Percentiles rank a stretch among this genome's conserved stretches.
Evolutionary conservation across 805 yeast genomes (phyloP).

Genomic region (Candida boidinii): DNA sequence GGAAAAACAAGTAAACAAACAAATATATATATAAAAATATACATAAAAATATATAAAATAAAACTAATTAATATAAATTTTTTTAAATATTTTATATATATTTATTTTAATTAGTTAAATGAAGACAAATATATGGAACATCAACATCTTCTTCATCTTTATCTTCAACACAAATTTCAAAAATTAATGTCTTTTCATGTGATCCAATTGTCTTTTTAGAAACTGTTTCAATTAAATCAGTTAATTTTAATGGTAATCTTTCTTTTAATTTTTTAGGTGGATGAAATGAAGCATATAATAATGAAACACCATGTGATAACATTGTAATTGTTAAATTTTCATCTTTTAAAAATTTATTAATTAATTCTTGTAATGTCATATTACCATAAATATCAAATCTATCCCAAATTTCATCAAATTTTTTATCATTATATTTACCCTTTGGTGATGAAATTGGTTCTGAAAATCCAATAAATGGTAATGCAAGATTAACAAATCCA

Average conservation of each 20-base stretch:
- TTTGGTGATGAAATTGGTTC: conserved; percentile 88
- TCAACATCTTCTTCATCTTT: conserved; percentile 91
- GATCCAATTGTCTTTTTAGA: conserved; percentile 74
- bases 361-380: conserved; percentile 61
- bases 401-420: conserved; percentile 90
- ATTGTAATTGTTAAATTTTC: conserved; percentile 85
- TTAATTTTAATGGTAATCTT: conserved; percentile 56
- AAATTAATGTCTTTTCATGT: conserved; percentile 68
- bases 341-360: conserved; percentile 66
- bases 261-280: conserved; percentile 87
- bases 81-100: not conserved
- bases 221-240: conserved; percentile 74
- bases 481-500: conserved; percentile 85
- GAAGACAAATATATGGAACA: conserved; percentile 77
- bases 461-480: conserved; percentile 94
- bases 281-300: conserved; percentile 87
- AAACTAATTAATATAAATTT: no score
- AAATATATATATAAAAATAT: not conserved
- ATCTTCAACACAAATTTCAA: conserved; percentile 92
- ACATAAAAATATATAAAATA: conserved; percentile 1
- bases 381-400: conserved; percentile 79
- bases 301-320: conserved; percentile 85
- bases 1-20: not conserved
- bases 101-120: conserved; percentile 9
- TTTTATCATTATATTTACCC: conserved; percentile 69